Evolutionary conservation across 2,329 filamentous ascomycete genomes (phyloP).

Genomic region (Phyllosticta paracitricarpa): DNA sequence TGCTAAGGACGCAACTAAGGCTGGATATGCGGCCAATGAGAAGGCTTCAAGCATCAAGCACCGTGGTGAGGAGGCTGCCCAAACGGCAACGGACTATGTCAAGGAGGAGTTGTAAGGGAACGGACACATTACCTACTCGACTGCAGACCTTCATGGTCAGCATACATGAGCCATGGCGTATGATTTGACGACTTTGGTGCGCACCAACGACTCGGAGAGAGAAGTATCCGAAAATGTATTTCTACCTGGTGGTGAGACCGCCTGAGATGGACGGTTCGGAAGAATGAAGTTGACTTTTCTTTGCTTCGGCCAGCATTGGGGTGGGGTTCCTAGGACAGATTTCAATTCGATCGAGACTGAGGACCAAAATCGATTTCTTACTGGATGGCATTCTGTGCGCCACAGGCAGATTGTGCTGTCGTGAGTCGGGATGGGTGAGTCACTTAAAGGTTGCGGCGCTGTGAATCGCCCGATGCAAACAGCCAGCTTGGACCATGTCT

Average conservation of each 20-base stretch:
- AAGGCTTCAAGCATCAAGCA: slow-evolving; percentile 17
- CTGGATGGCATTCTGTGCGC: not conserved
- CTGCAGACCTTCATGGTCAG: not conserved
- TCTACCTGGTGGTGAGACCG: not conserved
- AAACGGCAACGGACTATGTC: slow-evolving; percentile 25
- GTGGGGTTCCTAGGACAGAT: not conserved
- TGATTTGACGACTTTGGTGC: not conserved
- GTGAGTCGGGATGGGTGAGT: not conserved
- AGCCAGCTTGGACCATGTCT: not conserved
- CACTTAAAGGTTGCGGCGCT: not conserved
- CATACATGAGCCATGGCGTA: not conserved
- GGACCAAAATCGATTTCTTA: not conserved
- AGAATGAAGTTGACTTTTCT: not conserved
- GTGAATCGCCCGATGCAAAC: not conserved
- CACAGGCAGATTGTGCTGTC: not conserved
- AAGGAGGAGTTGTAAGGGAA: slow-evolving; percentile 37
- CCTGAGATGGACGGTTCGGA: not conserved
- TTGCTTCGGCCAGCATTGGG: not conserved
- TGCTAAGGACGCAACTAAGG: slow-evolving; percentile 24
- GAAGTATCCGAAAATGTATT: not conserved
- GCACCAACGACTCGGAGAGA: not conserved
- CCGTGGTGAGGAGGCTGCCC: slow-evolving; percentile 16
- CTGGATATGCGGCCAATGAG: slow-evolving; percentile 23
- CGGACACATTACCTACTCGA: too few species aligned
- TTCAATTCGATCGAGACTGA: not conserved